Evolutionary conservation across 1,284 basidiomycete genomes (phyloP), one percentile per base, ranked within the genome.

Genomic region (Cryptococcus sp.): DNA sequence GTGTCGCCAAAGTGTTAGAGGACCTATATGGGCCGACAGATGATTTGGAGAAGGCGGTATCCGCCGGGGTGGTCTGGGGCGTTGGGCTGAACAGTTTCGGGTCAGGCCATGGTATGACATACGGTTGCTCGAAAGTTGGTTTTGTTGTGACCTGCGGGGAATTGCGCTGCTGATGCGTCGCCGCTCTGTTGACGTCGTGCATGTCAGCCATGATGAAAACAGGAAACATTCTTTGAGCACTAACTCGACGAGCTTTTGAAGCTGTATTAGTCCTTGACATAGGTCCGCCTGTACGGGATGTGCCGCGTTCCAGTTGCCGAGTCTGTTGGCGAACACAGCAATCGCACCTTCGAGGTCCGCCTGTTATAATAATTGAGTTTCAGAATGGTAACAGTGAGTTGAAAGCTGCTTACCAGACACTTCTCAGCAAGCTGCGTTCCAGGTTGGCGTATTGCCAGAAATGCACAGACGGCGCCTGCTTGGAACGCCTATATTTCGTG

Each of bases 251-350:
- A 79, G 68, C 46, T 67, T 69, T 46, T 78, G 69, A 16, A 79
- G 61, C n/a, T 69, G 69, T n/a, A 74, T 58, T 23, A 79, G 59
- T 17, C 77, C 77, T 15, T 68, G 62, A 43, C 70, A 69, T 5
- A 79, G 66, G 57, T 77, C 73, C 1, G 64, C 68, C 56, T 79
- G 77, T 7, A 78, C 77, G 13, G 77, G 76, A 60, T 79, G 77
- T 1, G 71, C 58, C 7, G 65, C 64, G 48, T 69, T 68, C 77
- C 77, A 78, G 26, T 66, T 69, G 11, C 57, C 46, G 7, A 70
- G 61, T 11, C 77, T 58, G 23, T 74, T 72, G 46, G 74, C 69
- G 50, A 79, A 74, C 6, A 78, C 65, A 7, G 62, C 66, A n/a
- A 76, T 72, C 0, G 71, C 73, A 0, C 69, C 72, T 46, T 68